phyloP scores from a whole-genome alignment of 2,329 filamentous ascomycete genomes.

The Fusarium pseudoanthophilum region DNA sequence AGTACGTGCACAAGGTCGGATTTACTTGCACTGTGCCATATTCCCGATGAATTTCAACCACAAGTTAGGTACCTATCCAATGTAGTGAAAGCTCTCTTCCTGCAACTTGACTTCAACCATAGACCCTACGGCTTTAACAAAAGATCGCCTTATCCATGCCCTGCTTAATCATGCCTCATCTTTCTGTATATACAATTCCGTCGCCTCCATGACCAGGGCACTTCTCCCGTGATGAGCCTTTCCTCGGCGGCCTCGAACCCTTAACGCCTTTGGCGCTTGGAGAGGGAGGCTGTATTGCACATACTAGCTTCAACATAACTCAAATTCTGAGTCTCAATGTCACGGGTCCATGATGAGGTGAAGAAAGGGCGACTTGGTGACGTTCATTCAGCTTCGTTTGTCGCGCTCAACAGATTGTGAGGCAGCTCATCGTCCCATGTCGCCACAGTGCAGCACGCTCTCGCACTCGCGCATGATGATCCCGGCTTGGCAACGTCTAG shows the following conservation, averaged over 20 bases:
- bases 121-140: neutral
- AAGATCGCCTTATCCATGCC: neutral
- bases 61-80: neutral
- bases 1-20: neutral
- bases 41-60: neutral
- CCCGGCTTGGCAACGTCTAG: slow-evolving; percentile 30
- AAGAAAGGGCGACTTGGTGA: slow-evolving; percentile 6
- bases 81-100: neutral
- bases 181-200: neutral
- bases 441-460: slow-evolving; percentile 24
- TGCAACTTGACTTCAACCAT: neutral
- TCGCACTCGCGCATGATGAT: neutral
- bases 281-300: slow-evolving; percentile 36
- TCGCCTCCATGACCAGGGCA: neutral
- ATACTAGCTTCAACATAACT: slow-evolving; percentile 1
- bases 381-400: slow-evolving; percentile 12
- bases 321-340: neutral
- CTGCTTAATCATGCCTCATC: neutral
- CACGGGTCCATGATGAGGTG: neutral
- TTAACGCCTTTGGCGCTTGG: slow-evolving; percentile 20
- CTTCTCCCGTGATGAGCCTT: neutral
- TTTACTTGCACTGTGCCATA: slow-evolving; percentile 3
- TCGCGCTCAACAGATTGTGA: slow-evolving; percentile 17
- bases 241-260: slow-evolving; percentile 36
- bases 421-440: slow-evolving; percentile 15